These are phyloP conservation scores for Metarhizium robertsii DNA, from an alignment of 2,329 filamentous ascomycete species.

Conservation along the genomic window DNA sequence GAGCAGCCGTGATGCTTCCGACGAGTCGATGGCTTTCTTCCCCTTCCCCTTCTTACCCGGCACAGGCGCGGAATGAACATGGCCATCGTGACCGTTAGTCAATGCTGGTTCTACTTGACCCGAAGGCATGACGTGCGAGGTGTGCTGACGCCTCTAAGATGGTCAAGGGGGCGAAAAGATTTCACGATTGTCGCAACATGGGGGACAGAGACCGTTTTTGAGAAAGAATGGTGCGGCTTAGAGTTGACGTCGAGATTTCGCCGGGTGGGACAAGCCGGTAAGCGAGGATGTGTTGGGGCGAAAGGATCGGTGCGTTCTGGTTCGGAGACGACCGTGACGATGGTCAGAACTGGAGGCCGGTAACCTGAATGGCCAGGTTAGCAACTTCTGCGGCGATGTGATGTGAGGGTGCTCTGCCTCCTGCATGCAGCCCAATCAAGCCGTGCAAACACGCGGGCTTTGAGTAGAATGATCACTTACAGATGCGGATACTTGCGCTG, in stretches of 20 bases:
- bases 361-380: constrained; percentile 6
- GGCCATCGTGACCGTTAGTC: constrained; percentile 32
- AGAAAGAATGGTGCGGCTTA: no score
- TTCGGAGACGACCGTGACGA: neutral
- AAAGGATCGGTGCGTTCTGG: neutral
- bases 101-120: constrained; percentile 31
- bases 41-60: constrained; percentile 69
- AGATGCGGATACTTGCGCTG: neutral
- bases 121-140: constrained; percentile 26
- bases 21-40: constrained; percentile 77
- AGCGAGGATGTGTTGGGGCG: neutral
- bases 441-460: neutral
- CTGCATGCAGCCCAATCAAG: neutral
- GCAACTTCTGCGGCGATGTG: constrained; percentile 2
- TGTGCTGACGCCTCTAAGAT: constrained; percentile 8
- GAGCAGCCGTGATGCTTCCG: constrained; percentile 83
- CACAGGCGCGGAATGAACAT: constrained; percentile 28
- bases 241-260: neutral
- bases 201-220: neutral
- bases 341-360: neutral
- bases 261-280: neutral
- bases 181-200: constrained; percentile 5
- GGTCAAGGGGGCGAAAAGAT: constrained; percentile 8
- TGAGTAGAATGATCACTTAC: neutral
- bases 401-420: neutral